Base-by-base conservation (phyloP, 208 protist genomes). In the Trypanosoma cruzi region DNA sequence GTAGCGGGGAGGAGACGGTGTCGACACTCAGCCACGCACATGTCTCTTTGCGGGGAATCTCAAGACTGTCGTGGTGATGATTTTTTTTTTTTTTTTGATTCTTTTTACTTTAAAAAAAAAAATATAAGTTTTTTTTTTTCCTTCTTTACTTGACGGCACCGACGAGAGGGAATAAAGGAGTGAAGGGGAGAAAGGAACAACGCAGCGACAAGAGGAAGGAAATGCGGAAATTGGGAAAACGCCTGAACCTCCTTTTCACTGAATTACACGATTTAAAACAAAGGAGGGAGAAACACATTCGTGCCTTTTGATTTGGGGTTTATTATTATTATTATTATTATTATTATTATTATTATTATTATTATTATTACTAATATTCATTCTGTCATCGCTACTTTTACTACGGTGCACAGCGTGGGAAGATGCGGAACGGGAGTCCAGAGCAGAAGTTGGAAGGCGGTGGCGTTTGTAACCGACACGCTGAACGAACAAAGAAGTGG, bases 331-430 rank as follows among this genome's bases (percentile, higher is more conserved):
- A 64, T 7, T 58, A 40, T 40, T 40, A 40, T 36, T 40, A 59
- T 59, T 59, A 59, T 59, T 59, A 59, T 55, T 73, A 72, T 64
- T 74, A 52, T 81, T 52, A 66, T 70, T 79, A 65, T 56, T 63
- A 24, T n/a, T 46, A 46, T 67, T 46, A 56, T 70, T 79, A 65
- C 46, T 63, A 24, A 8, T 46, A 46, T 67, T 46, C 34, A 18
- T 37, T 56, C 28, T 37, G 7, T 68, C 34, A 40, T 24, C 16
- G 20, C 29, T 49, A 59, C 58, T 32, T 29, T 44, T 44, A 13
- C 18, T 14, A 44, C 40, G 18, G 18, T 4, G 11, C 40, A 44
- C 40, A 44, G 40, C 40, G 40, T 44, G 3, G 40, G 18, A 16
- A 44, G 40, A 13, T 2, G 4, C 13, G 40, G 40, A 44, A 14